Evolutionary conservation across 1,284 basidiomycete species (phyloP).

Genomic region (Sparassis latifolia): DNA sequence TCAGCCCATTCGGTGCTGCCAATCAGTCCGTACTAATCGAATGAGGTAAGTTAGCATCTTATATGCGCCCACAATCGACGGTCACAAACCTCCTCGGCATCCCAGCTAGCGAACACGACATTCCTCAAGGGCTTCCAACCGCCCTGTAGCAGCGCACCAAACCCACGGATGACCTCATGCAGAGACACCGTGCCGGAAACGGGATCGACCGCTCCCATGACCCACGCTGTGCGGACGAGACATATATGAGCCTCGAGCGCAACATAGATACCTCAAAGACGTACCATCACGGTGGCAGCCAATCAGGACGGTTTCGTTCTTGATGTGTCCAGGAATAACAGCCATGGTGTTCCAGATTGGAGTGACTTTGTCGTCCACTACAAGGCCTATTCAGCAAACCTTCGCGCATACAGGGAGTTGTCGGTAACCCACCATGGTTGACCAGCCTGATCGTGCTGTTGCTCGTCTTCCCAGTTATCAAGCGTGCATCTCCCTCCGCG

Average conservation of each 20-base stretch:
- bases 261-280: not conserved
- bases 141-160: conserved; percentile 61
- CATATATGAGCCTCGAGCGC: not conserved
- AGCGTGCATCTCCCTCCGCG: conserved; percentile 25
- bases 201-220: conserved; percentile 82
- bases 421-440: conserved; percentile 47
- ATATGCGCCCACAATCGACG: not conserved
- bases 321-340: conserved; percentile 83
- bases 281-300: conserved; percentile 85
- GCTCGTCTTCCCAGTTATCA: conserved; percentile 44
- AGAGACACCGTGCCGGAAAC: conserved; percentile 84
- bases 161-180: conserved; percentile 78
- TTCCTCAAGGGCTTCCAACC: conserved; percentile 92
- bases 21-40: conserved; percentile 69
- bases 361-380: conserved; percentile 73
- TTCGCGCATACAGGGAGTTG: not conserved
- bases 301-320: conserved; percentile 80
- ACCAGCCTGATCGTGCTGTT: conserved; percentile 45
- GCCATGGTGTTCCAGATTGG: conserved; percentile 88
- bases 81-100: conserved; percentile 74
- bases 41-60: not conserved
- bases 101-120: conserved; percentile 88
- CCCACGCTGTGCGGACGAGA: conserved; percentile 22
- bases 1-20: conserved; percentile 89
- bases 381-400: not conserved